Base-by-base conservation (phyloP, 176 grass and related monocot species). In the Olyra latifolia region DNA sequence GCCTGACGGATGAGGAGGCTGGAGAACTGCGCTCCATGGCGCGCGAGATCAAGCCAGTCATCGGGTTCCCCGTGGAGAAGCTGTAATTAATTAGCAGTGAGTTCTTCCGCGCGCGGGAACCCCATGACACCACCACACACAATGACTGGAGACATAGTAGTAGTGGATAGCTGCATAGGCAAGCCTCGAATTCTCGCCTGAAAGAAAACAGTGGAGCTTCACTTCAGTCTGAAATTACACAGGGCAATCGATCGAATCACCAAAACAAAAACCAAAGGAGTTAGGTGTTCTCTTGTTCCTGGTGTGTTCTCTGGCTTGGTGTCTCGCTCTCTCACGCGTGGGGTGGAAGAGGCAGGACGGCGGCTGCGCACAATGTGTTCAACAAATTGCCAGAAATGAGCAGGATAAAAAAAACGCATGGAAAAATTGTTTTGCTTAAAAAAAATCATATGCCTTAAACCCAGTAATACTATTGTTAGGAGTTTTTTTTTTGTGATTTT, bases 11-110 rank as follows among this genome's bases (percentile, higher is more conserved):
- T 14, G 57, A 90, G 39, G 92, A 94, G 53, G 71, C 82, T 6
- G 89, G 87, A 53, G 86, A 94, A 57, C 45, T 94, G 8, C 89
- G 84, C 3, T 89, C 77, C 15, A 23, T 91, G 47, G 84, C 89
- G 24, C 79, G 71, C 3, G 66, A 89, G 60, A 69, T 85, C 35
- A 83, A 75, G 70, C 73, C 90, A 1, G 75, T 84, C 46, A 62
- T 91, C 44, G 90, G 88, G 11, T 89, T 98, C 69, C 96, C 90
- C 10, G 84, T 93, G 7, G 96, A 98, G 66, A 93, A 73, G 47
- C 53, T 91, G 46, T 97, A n/a, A n/a, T n/a, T 63, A 68, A 81
- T 64, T 10, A 20, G 11, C 8, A 53, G 46, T 20, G 61, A 71
- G 58, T 17, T 16, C 2, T 13, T 28, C 0, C 8, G n/a, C n/a